phyloP scores from a whole-genome alignment of 495 filamentous ascomycete species.

The Collariella sp. region DNA sequence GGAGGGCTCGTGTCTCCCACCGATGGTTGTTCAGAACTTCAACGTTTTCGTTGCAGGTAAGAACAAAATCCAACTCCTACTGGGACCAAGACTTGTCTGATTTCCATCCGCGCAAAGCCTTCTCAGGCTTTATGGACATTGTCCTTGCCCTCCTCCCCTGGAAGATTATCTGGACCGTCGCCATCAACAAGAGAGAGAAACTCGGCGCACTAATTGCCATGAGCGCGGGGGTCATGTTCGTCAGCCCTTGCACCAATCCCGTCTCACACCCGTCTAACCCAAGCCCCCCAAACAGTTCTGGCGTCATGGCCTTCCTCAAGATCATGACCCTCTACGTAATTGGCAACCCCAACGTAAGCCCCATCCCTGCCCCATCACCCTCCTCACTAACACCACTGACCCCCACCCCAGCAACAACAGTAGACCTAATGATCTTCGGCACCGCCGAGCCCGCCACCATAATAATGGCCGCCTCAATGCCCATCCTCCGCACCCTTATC shows the following conservation, averaged over 20 bases:
- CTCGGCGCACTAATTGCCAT: conserved; percentile 31
- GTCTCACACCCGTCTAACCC: background rate
- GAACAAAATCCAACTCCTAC: background rate
- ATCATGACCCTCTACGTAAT: background rate
- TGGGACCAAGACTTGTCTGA: too few relatives aligned
- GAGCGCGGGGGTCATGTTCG: conserved; percentile 32
- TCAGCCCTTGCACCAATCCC: background rate
- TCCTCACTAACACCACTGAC: conserved; percentile 20
- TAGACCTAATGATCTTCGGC: conserved; percentile 21
- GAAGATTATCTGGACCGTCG: conserved; percentile 31
- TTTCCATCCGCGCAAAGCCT: conserved; percentile 17
- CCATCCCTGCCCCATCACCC: conserved; percentile 3
- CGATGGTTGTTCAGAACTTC: background rate
- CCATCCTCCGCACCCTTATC: conserved; percentile 24
- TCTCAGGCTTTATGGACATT: conserved; percentile 29
- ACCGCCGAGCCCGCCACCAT: conserved; percentile 26
- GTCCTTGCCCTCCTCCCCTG: conserved; percentile 30
- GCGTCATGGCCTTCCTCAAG: background rate
- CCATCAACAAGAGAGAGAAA: conserved; percentile 31
- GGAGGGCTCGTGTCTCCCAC: background rate
- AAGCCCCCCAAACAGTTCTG: background rate
- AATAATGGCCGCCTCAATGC: conserved; percentile 28
- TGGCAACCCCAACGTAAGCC: conserved; percentile 11
- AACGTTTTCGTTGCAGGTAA: conserved; percentile 12
- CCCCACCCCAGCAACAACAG: conserved; percentile 21